phyloP scores from a whole-genome alignment of 768 basidiomycete genomes.

The Pisolithus albus region DNA sequence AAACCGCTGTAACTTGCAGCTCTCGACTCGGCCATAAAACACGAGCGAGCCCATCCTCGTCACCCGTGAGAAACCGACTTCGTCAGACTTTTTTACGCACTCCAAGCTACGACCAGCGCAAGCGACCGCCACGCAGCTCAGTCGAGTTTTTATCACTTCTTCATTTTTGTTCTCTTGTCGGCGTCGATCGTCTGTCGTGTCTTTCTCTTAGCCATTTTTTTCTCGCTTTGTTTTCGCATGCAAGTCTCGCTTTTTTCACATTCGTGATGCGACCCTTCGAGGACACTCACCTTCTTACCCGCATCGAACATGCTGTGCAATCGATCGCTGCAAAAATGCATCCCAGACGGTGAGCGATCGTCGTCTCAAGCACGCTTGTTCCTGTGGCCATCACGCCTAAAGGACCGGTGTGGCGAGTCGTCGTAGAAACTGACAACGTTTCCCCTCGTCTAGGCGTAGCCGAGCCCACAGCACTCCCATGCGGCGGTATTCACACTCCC shows the following conservation, averaged over 20 bases:
- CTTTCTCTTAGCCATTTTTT: not conserved
- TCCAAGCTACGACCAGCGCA: too few species aligned
- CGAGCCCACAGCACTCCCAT: constrained; percentile 2
- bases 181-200: not conserved
- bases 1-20: too few species aligned
- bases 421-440: constrained; percentile 2
- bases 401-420: too few species aligned
- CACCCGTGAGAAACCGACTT: too few species aligned
- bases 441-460: constrained; percentile 4
- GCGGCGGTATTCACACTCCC: constrained; percentile 20
- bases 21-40: too few species aligned
- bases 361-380: not conserved
- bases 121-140: too few species aligned
- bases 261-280: not conserved
- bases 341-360: constrained; percentile 14
- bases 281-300: constrained; percentile 10
- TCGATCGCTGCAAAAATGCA: constrained; percentile 13
- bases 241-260: not conserved
- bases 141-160: too few species aligned
- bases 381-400: too few species aligned
- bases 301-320: constrained; percentile 13
- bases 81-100: too few species aligned
- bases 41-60: too few species aligned
- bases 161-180: not conserved
- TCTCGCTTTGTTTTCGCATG: not conserved